Percentiles rank a stretch among this genome's conserved stretches.
Conservation (phyloP, 805 yeast genomes). For the Monosporozyma siamensis region DNA sequence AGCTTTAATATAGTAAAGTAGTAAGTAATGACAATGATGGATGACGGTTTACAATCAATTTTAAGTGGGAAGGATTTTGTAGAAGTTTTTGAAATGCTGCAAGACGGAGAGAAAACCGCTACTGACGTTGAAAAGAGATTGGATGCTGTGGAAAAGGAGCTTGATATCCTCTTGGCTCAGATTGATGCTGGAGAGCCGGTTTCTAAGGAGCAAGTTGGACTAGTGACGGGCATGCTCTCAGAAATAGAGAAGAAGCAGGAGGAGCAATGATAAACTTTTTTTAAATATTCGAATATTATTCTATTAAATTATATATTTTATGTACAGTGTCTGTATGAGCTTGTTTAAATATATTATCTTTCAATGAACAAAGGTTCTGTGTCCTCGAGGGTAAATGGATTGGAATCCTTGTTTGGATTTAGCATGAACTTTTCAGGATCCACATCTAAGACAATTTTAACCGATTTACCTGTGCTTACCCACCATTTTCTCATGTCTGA, state of each 20-base stretch:
- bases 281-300: neutral
- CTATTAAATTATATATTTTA: neutral
- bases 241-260: neutral
- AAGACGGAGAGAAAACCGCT: conserved; percentile 56
- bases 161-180: conserved; percentile 22
- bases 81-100: conserved; percentile 49
- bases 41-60: conserved; percentile 28
- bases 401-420: conserved; percentile 60
- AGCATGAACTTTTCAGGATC: conserved; percentile 37
- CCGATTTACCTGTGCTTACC: conserved; percentile 69
- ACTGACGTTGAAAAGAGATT: conserved; percentile 46
- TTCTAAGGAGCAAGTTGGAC: neutral
- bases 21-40: no score
- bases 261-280: neutral
- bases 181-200: neutral
- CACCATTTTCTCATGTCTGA: conserved; percentile 84
- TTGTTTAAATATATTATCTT: no score
- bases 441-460: conserved; percentile 49
- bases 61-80: conserved; percentile 61
- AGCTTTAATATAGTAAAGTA: no score
- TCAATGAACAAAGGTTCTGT: conserved; percentile 34
- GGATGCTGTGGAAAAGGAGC: conserved; percentile 46
- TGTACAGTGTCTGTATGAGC: no score
- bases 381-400: conserved; percentile 56
- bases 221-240: neutral